Evolutionary conservation across 805 yeast species (phyloP).

Genomic region (Metschnikowia picachoensis): DNA sequence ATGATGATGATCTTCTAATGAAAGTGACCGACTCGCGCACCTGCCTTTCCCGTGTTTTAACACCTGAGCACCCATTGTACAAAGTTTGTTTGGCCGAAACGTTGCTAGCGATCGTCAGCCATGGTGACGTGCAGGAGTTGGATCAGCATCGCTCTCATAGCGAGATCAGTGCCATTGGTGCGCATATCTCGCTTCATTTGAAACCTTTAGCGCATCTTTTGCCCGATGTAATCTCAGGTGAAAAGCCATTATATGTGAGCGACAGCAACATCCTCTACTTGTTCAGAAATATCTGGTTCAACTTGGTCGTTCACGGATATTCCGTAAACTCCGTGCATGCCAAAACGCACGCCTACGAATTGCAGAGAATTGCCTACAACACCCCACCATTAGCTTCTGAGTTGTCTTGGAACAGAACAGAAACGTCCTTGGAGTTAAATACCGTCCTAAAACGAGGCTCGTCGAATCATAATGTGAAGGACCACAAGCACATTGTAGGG

Average conservation of each 20-base stretch:
- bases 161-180: constrained; percentile 68
- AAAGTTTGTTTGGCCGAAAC: constrained; percentile 60
- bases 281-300: constrained; percentile 92
- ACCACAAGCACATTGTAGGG: constrained; percentile 62
- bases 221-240: constrained; percentile 48
- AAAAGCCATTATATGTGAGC: constrained; percentile 38
- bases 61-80: constrained; percentile 40
- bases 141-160: constrained; percentile 79
- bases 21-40: constrained; percentile 51
- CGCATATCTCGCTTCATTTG: constrained; percentile 58
- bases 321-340: constrained; percentile 55
- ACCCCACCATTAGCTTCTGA: constrained; percentile 41
- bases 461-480: constrained; percentile 72
- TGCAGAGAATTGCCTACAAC: constrained; percentile 73
- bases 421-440: constrained; percentile 87
- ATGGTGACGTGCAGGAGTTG: constrained; percentile 72
- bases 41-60: constrained; percentile 39
- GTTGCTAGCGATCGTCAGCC: constrained; percentile 60
- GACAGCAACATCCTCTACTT: constrained; percentile 52
- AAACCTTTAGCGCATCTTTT: constrained; percentile 72
- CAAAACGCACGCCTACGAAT: constrained; percentile 41
- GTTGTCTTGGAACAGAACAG: constrained; percentile 58
- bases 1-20: constrained; percentile 33
- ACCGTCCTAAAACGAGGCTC: constrained; percentile 88
- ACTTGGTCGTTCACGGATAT: constrained; percentile 87